A percentile compares a stretch with the other conserved stretches of the same genome.
These are phyloP conservation scores for Alternaria novae-zelandiae DNA, from an alignment of 2,329 filamentous ascomycete genomes.

Conservation along the genomic window DNA sequence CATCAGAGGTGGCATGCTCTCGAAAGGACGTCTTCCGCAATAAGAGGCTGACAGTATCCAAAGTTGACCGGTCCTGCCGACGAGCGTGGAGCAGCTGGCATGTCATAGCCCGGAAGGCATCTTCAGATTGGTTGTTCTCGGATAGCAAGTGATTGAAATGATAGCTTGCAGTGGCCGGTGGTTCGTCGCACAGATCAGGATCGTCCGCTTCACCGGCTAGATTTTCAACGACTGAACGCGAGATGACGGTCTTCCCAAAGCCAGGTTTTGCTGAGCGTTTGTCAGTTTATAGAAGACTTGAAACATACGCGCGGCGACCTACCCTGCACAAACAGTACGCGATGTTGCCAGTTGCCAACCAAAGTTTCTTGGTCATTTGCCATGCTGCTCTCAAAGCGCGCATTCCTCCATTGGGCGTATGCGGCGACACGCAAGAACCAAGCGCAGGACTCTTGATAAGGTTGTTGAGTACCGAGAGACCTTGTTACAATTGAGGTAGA, in stretches of 20 bases:
- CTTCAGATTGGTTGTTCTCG: constrained; percentile 21
- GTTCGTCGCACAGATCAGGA: constrained; percentile 30
- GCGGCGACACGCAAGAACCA: constrained; percentile 34
- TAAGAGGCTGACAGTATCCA: constrained; percentile 37
- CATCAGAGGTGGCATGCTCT: constrained; percentile 34
- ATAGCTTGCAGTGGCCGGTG: constrained; percentile 30
- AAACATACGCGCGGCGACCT: background rate
- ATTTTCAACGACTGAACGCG: constrained; percentile 31
- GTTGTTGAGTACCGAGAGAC: constrained; percentile 14
- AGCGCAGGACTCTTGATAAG: constrained; percentile 23
- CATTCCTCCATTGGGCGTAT: constrained; percentile 35
- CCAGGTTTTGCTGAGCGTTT: constrained; percentile 30
- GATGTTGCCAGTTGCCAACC: constrained; percentile 31
- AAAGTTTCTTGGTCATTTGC: constrained; percentile 27
- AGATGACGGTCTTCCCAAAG: constrained; percentile 40
- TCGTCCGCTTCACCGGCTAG: constrained; percentile 27
- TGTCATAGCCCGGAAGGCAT: constrained; percentile 34
- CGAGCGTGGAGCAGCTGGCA: constrained; percentile 34
- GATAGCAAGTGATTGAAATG: constrained; percentile 29
- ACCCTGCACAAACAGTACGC: constrained; percentile 42
- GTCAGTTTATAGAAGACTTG: constrained; percentile 2
- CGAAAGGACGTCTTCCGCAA: constrained; percentile 31
- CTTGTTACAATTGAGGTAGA: constrained; percentile 15
- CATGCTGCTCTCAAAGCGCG: constrained; percentile 20
- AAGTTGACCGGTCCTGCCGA: constrained; percentile 28